Base-by-base conservation (phyloP, 2,329 filamentous ascomycete genomes). In the Hypoxylon sp. region DNA sequence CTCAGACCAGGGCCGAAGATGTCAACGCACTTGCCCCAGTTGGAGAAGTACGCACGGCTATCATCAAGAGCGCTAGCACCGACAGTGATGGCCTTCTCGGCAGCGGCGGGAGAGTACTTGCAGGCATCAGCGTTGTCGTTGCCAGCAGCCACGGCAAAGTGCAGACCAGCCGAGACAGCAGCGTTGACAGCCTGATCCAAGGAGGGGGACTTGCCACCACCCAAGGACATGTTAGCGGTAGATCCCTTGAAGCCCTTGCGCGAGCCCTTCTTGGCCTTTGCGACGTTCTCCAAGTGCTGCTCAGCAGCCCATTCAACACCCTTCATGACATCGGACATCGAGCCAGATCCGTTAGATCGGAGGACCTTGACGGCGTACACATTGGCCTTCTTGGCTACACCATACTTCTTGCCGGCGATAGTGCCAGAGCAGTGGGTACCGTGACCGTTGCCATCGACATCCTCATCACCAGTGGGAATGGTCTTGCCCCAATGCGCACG, bases 31-130 rank as follows among this genome's bases (percentile, higher is more conserved):
- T 95, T 96, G 82, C 96, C 96, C 82, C 91, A 98, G 92, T 99
- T 99, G 89, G 97, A 99, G 90, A 99, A 99, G 89, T 98, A 99
- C 73, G 96, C 96, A 83, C 96, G 95, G 87, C 93, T 93, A 80
- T 99, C 96, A 77, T 91, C 89, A 67, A 99, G 89, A 75, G 93
- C 96, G 49, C 94, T 97, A 74, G 96, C 96, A 82, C 95, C 97
- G 71, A 99, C 96, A 65, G 96, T 99, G 80, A 99, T 89, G 74
- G 96, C 94, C 78, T 97, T 93, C 76, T 89, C 86, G 75, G 97
- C 94, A 71, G 95, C 93, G 77, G 96, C 97, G 67, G 96, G 96
- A 43, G 96, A 99, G 89, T 98, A 99, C 87, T 96, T 97, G 91
- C 96, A 99, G 64, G 97, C 96, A 83, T 99, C 94, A 72, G 95